Conservation (phyloP, 31 red algal genomes). For the Pterothamnion heteromorphum region DNA sequence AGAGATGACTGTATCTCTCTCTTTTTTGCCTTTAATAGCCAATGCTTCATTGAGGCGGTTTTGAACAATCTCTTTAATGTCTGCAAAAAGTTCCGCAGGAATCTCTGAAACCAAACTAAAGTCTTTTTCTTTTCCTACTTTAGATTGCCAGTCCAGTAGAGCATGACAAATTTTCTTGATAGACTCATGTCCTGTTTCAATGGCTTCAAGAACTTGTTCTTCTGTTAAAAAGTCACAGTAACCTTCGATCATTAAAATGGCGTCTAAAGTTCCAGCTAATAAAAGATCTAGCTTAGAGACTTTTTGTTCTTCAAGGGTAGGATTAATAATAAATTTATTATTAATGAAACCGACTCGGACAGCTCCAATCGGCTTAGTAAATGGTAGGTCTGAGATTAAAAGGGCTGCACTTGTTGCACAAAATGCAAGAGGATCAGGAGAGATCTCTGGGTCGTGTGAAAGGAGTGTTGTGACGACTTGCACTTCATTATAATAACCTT, state of each 20-base stretch:
- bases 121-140: constrained; percentile 45
- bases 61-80: constrained; percentile 10
- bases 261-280: constrained; percentile 67
- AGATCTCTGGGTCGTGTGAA: constrained; percentile 63
- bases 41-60: constrained; percentile 54
- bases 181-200: constrained; percentile 56
- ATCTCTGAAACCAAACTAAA: not conserved
- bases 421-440: constrained; percentile 70
- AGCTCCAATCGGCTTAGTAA: constrained; percentile 67
- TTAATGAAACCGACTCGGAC: constrained; percentile 64
- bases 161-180: constrained; percentile 64
- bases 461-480: constrained; percentile 77
- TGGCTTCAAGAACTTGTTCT: constrained; percentile 58
- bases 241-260: constrained; percentile 88
- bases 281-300: constrained; percentile 60
- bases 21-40: constrained; percentile 56
- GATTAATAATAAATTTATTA: constrained; percentile 64
- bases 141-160: constrained; percentile 43
- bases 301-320: constrained; percentile 55
- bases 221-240: constrained; percentile 67
- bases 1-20: constrained; percentile 48
- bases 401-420: constrained; percentile 68
- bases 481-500: constrained; percentile 78
- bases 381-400: constrained; percentile 73
- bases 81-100: constrained; percentile 25